Base-by-base conservation (phyloP, 352 stramenopile species). In the Pythium oligandrum region DNA sequence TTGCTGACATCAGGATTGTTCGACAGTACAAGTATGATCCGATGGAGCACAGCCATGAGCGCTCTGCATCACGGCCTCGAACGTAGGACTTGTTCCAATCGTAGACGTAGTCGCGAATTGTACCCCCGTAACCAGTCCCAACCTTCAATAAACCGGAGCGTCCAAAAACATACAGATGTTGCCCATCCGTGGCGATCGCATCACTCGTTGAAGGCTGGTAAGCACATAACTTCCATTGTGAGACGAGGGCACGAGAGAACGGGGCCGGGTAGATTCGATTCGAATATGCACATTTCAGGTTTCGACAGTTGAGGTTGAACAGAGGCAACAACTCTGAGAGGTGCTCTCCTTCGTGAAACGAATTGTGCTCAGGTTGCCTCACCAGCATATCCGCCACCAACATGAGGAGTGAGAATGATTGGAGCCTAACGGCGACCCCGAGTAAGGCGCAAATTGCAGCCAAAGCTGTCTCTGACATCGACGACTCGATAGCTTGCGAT, bases 21-120 rank as follows among this genome's bases (percentile, higher is more conserved):
- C 81, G 78, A 38, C 81, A 91, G 50, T 88, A 91, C 7, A 91
- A 57, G 12, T 63, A 70, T 31, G 69, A 54, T 4, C 63, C 73
- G 50, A 88, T 83, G n/a, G 70, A 76, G 51, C 78, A 89, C 35
- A 91, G 64, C 81, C 81, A 91, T n/a, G 79, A 88, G 11, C 81
- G 66, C 45, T 91, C 81, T 2, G 78, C 75, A 49, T 91, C 78
- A 32, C 70, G 65, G 31, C 61, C 78, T 10, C 81, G 71, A 40
- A 44, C 56, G 61, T 91, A 91, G 8, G 52, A 49, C 30, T 67
- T 74, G 54, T 89, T 88, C 40, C 83, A 75, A 4, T 55, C 67
- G 44, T 91, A 91, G 17, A 91, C 81, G 30, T 75, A 86, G 55
- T 90, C 79, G 33, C 77, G 77, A 32, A 88, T 51, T 9, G 81